Percentiles rank a stretch among this genome's conserved stretches.
These are phyloP conservation scores for Artemisia tridentata DNA, from an alignment of 129 eudicot species.

Conservation along the genomic window DNA sequence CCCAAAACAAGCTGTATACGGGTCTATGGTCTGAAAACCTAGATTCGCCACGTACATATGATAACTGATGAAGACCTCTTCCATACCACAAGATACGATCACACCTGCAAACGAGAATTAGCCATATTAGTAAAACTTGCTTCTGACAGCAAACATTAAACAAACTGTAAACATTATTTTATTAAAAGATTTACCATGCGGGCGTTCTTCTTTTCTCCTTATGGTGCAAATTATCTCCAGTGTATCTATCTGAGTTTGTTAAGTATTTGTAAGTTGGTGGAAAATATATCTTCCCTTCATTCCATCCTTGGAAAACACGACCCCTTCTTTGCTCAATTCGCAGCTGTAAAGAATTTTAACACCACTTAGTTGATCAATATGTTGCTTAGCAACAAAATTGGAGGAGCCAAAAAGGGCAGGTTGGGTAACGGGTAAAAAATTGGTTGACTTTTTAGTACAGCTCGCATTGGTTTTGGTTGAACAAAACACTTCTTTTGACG, in stretches of 20 bases:
- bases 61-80: conserved; percentile 80
- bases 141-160: neutral
- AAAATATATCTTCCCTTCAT: conserved; percentile 89
- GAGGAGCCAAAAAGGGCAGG: neutral
- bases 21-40: conserved; percentile 93
- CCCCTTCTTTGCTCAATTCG: conserved; percentile 88
- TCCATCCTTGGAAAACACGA: conserved; percentile 81
- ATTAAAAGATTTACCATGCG: conserved; percentile 59
- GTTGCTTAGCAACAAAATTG: neutral
- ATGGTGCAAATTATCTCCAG: conserved; percentile 80
- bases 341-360: conserved; percentile 52
- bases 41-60: conserved; percentile 92
- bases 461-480: too few relatives aligned
- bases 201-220: conserved; percentile 95
- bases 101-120: conserved; percentile 54
- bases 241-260: conserved; percentile 84
- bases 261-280: conserved; percentile 98
- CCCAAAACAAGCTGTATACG: conserved; percentile 84
- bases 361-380: neutral
- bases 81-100: conserved; percentile 95
- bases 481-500: too few relatives aligned
- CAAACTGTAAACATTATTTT: neutral
- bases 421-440: neutral
- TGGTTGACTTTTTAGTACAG: too few relatives aligned
- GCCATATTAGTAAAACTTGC: neutral